Base-by-base conservation (phyloP, 2,329 filamentous ascomycete species). In the Aspergillus sclerotialis region DNA sequence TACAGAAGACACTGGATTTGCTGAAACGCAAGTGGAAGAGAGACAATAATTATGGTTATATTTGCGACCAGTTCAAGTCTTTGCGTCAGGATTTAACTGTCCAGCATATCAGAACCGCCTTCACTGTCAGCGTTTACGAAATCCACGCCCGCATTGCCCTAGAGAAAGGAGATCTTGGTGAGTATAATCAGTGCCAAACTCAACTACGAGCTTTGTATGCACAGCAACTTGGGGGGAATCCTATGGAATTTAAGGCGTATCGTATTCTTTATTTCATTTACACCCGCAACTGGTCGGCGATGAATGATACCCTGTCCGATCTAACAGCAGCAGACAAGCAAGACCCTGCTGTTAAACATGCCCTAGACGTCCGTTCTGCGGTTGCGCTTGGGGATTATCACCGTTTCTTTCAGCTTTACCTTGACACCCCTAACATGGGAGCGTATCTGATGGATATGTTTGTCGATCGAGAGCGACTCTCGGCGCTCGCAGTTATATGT, bases 141-240 rank as follows among this genome's bases (percentile, higher is more conserved):
- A 93, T 90, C 42, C 92, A 98, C 67, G 92, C 90, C 45, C 82
- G 92, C 41, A 96, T 98, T 67, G 92, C 92, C 49, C 73, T 98
- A 65, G 90, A 98, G 67, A 95, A 93, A 76, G 88, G 85, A 68
- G 92, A 98, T 73, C 78, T 96, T 72, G 90, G 92, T 98, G 92
- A 98, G 92, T 98, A 98, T 92, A 98, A 98, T 72, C 92, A 98
- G 76, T 98, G 92, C 67, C 92, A 98, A 72, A 96, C 92, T 55
- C 92, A 98, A 70, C 74, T 98, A 59, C 86, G 87, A 64, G 87
- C 84, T 47, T 72, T 98, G 55, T 96, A 98, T 67, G 78, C 78
- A 62, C 78, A 86, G 68, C 84, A 85, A 49, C 70, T 94, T 60
- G 86, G 86, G 58, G 92, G 90, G 54, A 88, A 89, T 64, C 80